phyloP scores from a whole-genome alignment of 768 basidiomycete species.

The Leccinum fibrillosum region DNA sequence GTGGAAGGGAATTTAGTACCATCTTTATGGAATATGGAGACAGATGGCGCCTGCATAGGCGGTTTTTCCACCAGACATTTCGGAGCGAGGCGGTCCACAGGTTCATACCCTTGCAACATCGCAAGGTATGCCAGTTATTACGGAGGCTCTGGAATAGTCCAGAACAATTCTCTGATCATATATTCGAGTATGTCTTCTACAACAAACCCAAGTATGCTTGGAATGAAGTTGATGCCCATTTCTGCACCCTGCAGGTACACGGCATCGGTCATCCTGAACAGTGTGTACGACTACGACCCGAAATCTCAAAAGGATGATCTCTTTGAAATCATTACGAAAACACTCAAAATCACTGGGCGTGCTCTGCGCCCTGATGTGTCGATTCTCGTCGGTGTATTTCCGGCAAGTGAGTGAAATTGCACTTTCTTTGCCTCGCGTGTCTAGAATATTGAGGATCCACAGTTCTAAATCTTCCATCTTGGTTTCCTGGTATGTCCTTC shows the following conservation, averaged over 20 bases:
- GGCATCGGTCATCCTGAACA: constrained; percentile 17
- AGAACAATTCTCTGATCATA: constrained; percentile 30
- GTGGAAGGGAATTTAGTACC: constrained; percentile 22
- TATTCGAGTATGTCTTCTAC: constrained; percentile 29
- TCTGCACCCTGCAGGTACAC: constrained; percentile 13
- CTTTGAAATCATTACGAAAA: constrained; percentile 5
- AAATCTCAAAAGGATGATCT: constrained; percentile 14
- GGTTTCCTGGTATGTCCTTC: constrained; percentile 25
- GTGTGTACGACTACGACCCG: constrained; percentile 20
- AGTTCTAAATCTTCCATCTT: constrained; percentile 23
- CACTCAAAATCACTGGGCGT: constrained; percentile 1
- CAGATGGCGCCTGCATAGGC: constrained; percentile 32
- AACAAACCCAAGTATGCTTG: background rate
- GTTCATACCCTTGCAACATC: constrained; percentile 30
- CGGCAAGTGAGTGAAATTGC: constrained; percentile 9
- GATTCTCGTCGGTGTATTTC: constrained; percentile 17
- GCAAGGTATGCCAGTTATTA: constrained; percentile 31
- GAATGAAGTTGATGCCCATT: background rate
- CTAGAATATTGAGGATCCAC: background rate
- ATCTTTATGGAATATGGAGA: constrained; percentile 31
- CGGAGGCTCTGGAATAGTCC: constrained; percentile 32
- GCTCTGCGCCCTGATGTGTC: constrained; percentile 19
- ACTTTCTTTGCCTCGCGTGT: background rate
- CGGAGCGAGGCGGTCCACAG: constrained; percentile 19
- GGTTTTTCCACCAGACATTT: constrained; percentile 28